Conservation (phyloP, 2,329 filamentous ascomycete species). For the Teratosphaeria destructans region DNA sequence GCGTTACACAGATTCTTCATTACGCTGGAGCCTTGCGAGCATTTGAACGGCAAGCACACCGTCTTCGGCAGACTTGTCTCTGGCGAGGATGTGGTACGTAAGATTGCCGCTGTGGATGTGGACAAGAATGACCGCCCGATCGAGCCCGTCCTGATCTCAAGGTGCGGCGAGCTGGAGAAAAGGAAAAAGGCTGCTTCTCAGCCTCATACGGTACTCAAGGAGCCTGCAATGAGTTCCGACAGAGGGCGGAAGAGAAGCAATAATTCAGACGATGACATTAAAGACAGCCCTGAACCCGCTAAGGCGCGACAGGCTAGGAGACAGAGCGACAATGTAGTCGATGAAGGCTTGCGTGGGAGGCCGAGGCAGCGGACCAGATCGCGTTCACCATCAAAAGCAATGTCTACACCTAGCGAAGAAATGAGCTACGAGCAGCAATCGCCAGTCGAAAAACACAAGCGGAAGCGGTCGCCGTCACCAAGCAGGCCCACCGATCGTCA, state of each 20-base stretch:
- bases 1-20: constrained; percentile 29
- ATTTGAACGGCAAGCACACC: constrained; percentile 33
- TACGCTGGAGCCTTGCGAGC: constrained; percentile 29
- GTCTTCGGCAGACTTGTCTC: constrained; percentile 30
- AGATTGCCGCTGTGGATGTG: constrained; percentile 27
- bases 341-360: constrained; percentile 27
- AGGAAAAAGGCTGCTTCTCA: constrained; percentile 16
- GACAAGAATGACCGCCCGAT: constrained; percentile 29
- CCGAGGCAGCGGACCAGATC: constrained; percentile 23
- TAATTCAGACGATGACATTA: constrained; percentile 19
- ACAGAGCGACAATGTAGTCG: constrained; percentile 25
- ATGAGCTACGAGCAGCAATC: constrained; percentile 14
- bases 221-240: constrained; percentile 3
- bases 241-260: constrained; percentile 20
- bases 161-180: constrained; percentile 31
- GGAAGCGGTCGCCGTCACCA: constrained; percentile 25
- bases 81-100: constrained; percentile 25
- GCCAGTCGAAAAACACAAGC: constrained; percentile 23
- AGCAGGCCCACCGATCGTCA: constrained; percentile 16
- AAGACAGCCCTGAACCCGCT: constrained; percentile 12
- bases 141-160: constrained; percentile 26
- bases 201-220: not conserved
- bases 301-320: constrained; percentile 18
- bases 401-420: constrained; percentile 13
- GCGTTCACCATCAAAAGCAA: constrained; percentile 19